Conservation (phyloP, 2,329 filamentous ascomycete species). For the Penicillium sp. region DNA sequence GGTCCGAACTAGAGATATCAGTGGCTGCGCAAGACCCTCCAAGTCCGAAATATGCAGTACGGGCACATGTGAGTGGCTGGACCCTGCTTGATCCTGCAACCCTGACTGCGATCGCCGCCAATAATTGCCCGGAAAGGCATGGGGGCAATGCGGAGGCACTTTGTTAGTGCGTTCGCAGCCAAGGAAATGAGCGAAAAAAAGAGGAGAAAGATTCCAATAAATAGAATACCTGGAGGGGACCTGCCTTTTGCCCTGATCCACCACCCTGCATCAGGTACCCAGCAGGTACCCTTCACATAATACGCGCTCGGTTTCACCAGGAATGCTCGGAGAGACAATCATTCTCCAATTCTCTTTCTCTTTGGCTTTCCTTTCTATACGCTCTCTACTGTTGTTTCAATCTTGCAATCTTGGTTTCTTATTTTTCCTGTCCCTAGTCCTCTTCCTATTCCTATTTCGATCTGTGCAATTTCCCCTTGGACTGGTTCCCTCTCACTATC, state of each 20-base stretch:
- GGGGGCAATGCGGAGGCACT: constrained; percentile 17
- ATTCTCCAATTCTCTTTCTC: neutral
- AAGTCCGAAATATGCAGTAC: neutral
- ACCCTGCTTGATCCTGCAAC: constrained; percentile 16
- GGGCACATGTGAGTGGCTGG: constrained; percentile 13
- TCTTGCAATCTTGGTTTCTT: neutral
- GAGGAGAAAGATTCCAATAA: constrained; percentile 10
- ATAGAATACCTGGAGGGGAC: constrained; percentile 7
- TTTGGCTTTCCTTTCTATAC: neutral
- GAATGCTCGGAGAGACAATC: constrained; percentile 16
- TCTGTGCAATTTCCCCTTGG: too few species aligned
- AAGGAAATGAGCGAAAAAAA: constrained; percentile 1
- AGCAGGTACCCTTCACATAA: constrained; percentile 9
- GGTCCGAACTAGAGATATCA: neutral
- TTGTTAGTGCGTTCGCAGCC: constrained; percentile 15
- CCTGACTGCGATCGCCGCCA: constrained; percentile 20
- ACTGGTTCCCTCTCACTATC: neutral
- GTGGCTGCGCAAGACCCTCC: neutral
- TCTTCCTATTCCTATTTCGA: too few species aligned
- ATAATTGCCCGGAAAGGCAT: constrained; percentile 4
- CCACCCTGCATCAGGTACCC: constrained; percentile 10
- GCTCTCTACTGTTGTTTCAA: neutral
- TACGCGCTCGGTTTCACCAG: constrained; percentile 8
- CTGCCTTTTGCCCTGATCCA: neutral
- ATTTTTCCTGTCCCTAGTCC: too few species aligned